phyloP scores from a whole-genome alignment of 257 asterid species.

The Mitragyna speciosa region DNA sequence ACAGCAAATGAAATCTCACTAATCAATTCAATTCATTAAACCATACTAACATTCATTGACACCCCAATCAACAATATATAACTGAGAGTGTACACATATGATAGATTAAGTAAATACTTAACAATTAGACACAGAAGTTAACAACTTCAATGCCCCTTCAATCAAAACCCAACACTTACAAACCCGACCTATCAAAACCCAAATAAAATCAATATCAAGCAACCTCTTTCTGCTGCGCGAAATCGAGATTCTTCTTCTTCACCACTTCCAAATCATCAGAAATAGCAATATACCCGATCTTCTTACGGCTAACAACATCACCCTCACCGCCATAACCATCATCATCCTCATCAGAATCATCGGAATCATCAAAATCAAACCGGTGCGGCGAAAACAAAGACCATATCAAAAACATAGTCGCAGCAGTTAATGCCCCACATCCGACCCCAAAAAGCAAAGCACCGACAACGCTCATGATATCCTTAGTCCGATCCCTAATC shows the following conservation, averaged over 20 bases:
- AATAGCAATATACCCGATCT: slow-evolving; percentile 49
- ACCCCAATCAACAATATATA: slow-evolving; percentile 11
- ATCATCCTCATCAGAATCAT: slow-evolving; percentile 45
- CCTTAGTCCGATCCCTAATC: slow-evolving; percentile 62
- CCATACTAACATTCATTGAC: slow-evolving; percentile 11
- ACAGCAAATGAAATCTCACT: background rate
- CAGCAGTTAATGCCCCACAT: slow-evolving; percentile 77
- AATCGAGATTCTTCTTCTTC: slow-evolving; percentile 39
- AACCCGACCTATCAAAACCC: background rate
- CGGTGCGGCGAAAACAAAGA: slow-evolving; percentile 55
- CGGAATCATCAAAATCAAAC: slow-evolving; percentile 50
- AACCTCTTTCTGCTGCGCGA: slow-evolving; percentile 45
- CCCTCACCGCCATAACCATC: slow-evolving; percentile 36
- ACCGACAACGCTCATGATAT: slow-evolving; percentile 73
- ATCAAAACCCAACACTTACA: slow-evolving; percentile 3
- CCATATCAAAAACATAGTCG: slow-evolving; percentile 67
- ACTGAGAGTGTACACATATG: slow-evolving; percentile 11
- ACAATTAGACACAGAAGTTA: slow-evolving; percentile 1
- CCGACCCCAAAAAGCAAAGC: slow-evolving; percentile 80
- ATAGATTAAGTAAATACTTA: background rate
- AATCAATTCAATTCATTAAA: slow-evolving; percentile 14
- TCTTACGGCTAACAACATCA: slow-evolving; percentile 41
- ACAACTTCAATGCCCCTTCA: slow-evolving; percentile 4
- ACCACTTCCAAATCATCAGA: slow-evolving; percentile 44
- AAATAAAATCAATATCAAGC: slow-evolving; percentile 36